phyloP scores from a whole-genome alignment of 495 filamentous ascomycete genomes.

The Cercophora scortea region DNA sequence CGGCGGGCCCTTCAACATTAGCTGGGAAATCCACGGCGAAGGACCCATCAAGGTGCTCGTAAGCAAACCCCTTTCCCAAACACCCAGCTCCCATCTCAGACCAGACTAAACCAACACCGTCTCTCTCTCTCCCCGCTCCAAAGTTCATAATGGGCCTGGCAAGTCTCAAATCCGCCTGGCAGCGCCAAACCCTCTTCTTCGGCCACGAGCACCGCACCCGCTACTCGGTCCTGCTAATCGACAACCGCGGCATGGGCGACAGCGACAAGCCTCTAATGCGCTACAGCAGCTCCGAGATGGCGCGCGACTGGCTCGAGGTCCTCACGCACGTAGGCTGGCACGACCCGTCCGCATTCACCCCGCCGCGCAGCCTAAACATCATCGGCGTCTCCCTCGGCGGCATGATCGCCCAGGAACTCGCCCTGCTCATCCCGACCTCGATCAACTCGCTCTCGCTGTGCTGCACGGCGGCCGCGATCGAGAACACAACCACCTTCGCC shows the following conservation, averaged over 20 bases:
- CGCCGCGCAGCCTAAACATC: slow-evolving; percentile 50
- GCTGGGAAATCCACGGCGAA: slow-evolving; percentile 71
- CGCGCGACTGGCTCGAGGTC: slow-evolving; percentile 61
- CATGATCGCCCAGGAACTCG: slow-evolving; percentile 84
- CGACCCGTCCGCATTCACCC: slow-evolving; percentile 6
- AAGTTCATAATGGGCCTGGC: slow-evolving; percentile 63
- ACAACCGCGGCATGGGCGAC: slow-evolving; percentile 73
- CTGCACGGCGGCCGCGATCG: slow-evolving; percentile 64
- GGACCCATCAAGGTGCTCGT: slow-evolving; percentile 66
- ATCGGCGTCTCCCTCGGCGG: slow-evolving; percentile 73
- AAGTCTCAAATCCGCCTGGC: slow-evolving; percentile 55
- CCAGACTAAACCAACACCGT: slow-evolving; percentile 7
- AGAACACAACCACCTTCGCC: slow-evolving; percentile 46
- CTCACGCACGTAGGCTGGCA: slow-evolving; percentile 65
- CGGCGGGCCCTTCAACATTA: slow-evolving; percentile 62
- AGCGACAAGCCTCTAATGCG: slow-evolving; percentile 65
- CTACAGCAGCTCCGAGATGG: slow-evolving; percentile 71
- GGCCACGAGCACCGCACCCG: slow-evolving; percentile 57
- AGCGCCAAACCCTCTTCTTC: slow-evolving; percentile 69
- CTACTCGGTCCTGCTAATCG: slow-evolving; percentile 66
- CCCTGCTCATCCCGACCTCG: slow-evolving; percentile 50
- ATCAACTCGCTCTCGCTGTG: slow-evolving; percentile 60
- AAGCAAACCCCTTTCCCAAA: slow-evolving; percentile 30
- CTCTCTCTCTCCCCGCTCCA: not conserved
- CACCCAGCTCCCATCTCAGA: slow-evolving; percentile 3